Conservation (phyloP, 2,329 filamentous ascomycete species). For the Apiospora arundinis region DNA sequence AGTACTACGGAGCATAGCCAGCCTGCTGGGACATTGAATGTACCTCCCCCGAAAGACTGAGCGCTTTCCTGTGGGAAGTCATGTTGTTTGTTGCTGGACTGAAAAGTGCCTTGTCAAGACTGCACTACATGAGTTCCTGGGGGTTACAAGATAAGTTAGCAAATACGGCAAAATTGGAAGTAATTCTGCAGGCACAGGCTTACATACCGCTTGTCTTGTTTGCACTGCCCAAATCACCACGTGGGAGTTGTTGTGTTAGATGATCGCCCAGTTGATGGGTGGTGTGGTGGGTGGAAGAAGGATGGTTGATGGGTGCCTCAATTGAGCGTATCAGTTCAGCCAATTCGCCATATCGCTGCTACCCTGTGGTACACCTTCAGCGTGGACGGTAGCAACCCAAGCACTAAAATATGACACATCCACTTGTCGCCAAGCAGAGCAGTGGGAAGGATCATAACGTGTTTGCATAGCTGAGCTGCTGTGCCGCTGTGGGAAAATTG, state of each 20-base stretch:
- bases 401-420: not conserved
- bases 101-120: not conserved
- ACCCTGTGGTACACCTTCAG: not conserved
- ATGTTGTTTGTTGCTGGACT: not conserved
- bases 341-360: not conserved
- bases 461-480: not conserved
- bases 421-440: not conserved
- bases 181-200: conserved; percentile 1
- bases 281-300: not conserved
- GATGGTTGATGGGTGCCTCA: not conserved
- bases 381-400: not conserved
- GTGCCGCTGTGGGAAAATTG: not conserved
- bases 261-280: not conserved
- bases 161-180: not conserved
- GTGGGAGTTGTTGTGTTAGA: not conserved
- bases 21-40: not conserved
- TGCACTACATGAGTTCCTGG: not conserved
- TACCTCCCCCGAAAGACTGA: not conserved
- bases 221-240: not conserved
- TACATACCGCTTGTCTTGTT: conserved; percentile 1
- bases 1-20: not conserved
- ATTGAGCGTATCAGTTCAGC: not conserved
- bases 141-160: not conserved
- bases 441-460: not conserved
- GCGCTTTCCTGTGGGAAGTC: not conserved